Conservation (phyloP, 1,139 yeast genomes). For the Meyerozyma carpophila region DNA sequence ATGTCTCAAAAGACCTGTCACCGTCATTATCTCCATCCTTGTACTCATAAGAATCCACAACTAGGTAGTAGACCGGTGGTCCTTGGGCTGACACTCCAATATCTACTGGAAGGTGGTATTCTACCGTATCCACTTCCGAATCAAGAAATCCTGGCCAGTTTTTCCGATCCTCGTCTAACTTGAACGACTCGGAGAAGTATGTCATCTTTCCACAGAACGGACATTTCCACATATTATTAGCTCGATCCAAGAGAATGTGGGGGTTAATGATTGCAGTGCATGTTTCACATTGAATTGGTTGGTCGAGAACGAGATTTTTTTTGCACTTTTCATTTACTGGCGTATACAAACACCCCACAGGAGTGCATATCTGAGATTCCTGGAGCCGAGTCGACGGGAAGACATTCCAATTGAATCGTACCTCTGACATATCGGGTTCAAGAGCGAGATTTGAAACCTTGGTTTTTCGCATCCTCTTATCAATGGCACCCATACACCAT, state of each 20-base stretch:
- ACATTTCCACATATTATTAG: slow-evolving; percentile 36
- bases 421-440: slow-evolving; percentile 5
- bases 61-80: slow-evolving; percentile 16
- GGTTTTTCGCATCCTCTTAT: slow-evolving; percentile 2
- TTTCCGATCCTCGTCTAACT: background rate
- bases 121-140: slow-evolving; percentile 15
- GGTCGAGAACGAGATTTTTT: slow-evolving; percentile 3
- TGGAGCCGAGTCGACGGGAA: slow-evolving; percentile 41
- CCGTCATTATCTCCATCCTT: slow-evolving; percentile 1
- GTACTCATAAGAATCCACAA: slow-evolving; percentile 25
- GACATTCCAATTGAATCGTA: slow-evolving; percentile 53
- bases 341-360: slow-evolving; percentile 33
- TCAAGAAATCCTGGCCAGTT: slow-evolving; percentile 2
- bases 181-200: slow-evolving; percentile 15
- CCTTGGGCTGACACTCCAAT: slow-evolving; percentile 7
- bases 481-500: background rate
- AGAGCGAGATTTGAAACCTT: too few species aligned
- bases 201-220: slow-evolving; percentile 28
- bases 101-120: slow-evolving; percentile 24
- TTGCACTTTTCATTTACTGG: slow-evolving; percentile 17
- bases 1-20: slow-evolving; percentile 13
- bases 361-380: slow-evolving; percentile 26
- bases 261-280: slow-evolving; percentile 29
- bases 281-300: slow-evolving; percentile 19
- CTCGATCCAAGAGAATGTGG: slow-evolving; percentile 23